phyloP scores from a whole-genome alignment of 192 early-diverging fungal genomes.

The Cladochytrium replicatum region DNA sequence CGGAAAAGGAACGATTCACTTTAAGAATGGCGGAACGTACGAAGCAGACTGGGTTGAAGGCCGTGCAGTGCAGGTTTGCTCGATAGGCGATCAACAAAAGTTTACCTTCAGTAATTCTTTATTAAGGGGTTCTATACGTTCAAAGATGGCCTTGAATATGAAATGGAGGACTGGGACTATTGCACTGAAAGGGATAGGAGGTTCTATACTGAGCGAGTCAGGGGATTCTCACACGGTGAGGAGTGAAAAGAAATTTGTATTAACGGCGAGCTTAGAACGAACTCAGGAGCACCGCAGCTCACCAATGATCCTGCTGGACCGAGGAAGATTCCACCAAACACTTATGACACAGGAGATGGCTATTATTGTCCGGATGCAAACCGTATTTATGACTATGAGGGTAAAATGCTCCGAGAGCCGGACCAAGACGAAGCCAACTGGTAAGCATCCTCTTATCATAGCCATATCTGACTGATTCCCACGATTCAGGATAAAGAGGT shows the following conservation, averaged over 20 bases:
- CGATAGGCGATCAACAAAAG: background rate
- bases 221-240: slow-evolving; percentile 36
- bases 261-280: background rate
- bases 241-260: no score
- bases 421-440: slow-evolving; percentile 21
- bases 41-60: slow-evolving; percentile 43
- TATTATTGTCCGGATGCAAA: slow-evolving; percentile 19
- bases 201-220: slow-evolving; percentile 39
- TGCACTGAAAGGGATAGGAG: slow-evolving; percentile 40
- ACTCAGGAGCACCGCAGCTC: slow-evolving; percentile 23
- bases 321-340: slow-evolving; percentile 10
- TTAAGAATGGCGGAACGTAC: slow-evolving; percentile 38
- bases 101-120: background rate
- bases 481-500: no score
- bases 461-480: no score
- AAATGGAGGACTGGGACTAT: slow-evolving; percentile 40
- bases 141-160: slow-evolving; percentile 40
- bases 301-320: slow-evolving; percentile 17
- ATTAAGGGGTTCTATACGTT: slow-evolving; percentile 42
- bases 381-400: slow-evolving; percentile 14
- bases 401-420: slow-evolving; percentile 9
- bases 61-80: slow-evolving; percentile 26
- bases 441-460: no score
- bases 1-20: slow-evolving; percentile 44
- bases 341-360: slow-evolving; percentile 25